Evolutionary conservation across 371 early-diverging fungal genomes (phyloP).

Genomic region (Paraphysoderma sedebokerense): DNA sequence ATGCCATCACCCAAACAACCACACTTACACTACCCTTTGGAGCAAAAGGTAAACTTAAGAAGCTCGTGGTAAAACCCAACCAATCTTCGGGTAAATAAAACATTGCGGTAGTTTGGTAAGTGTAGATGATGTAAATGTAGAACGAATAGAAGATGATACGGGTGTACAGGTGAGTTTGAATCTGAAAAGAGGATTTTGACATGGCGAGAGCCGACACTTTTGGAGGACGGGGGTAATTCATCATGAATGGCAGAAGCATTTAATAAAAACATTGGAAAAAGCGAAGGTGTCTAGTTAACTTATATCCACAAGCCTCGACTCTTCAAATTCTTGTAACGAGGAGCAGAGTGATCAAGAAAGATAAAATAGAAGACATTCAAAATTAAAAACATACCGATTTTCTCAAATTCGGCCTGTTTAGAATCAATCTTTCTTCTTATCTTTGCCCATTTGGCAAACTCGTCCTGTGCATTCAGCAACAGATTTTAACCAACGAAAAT

Average conservation of each 20-base stretch:
- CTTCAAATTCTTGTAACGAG: not conserved
- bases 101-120: conserved; percentile 50
- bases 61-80: conserved; percentile 59
- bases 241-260: not conserved
- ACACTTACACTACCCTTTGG: conserved; percentile 61
- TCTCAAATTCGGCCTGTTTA: conserved; percentile 36
- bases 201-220: conserved; percentile 43
- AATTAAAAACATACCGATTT: conserved; percentile 22
- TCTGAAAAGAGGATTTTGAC: conserved; percentile 51
- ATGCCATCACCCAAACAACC: conserved; percentile 49
- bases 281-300: not conserved
- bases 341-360: not conserved
- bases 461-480: conserved; percentile 31
- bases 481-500: not conserved
- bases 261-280: not conserved
- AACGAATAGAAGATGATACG: conserved; percentile 52
- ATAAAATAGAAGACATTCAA: conserved; percentile 4
- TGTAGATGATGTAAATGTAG: conserved; percentile 42
- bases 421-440: conserved; percentile 67
- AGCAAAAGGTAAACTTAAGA: conserved; percentile 60
- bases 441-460: conserved; percentile 93
- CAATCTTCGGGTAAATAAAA: conserved; percentile 67
- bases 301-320: not conserved
- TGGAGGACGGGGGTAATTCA: not conserved
- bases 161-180: conserved; percentile 51